Evolutionary conservation across 768 basidiomycete genomes (phyloP).

Genomic region (Boletus rubroflammeus): DNA sequence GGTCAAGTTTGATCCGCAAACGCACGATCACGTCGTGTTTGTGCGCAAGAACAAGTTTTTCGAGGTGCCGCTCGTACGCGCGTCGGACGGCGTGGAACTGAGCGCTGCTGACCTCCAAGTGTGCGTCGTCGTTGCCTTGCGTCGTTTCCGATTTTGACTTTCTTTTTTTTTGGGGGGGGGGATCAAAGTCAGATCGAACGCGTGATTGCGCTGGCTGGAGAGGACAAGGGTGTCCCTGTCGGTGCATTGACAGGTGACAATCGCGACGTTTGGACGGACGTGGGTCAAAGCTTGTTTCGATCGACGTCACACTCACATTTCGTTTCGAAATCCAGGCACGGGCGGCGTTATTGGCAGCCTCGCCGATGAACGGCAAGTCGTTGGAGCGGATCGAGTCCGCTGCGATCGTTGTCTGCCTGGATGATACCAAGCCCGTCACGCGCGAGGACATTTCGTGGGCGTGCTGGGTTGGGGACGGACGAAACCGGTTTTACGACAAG

Average conservation of each 20-base stretch:
- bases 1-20: slow-evolving; percentile 66
- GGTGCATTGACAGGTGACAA: slow-evolving; percentile 89
- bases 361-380: slow-evolving; percentile 59
- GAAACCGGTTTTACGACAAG: slow-evolving; percentile 95
- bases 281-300: slow-evolving; percentile 39
- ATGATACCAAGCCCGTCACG: slow-evolving; percentile 77
- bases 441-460: slow-evolving; percentile 79
- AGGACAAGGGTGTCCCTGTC: slow-evolving; percentile 46
- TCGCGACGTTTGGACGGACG: slow-evolving; percentile 86
- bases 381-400: slow-evolving; percentile 85
- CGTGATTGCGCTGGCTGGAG: slow-evolving; percentile 62
- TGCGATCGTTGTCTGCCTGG: slow-evolving; percentile 82
- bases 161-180: no score
- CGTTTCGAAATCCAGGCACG: slow-evolving; percentile 40
- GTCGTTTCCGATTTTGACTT: neutral
- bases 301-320: neutral
- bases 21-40: slow-evolving; percentile 86
- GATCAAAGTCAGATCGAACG: slow-evolving; percentile 54
- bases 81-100: slow-evolving; percentile 62
- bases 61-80: slow-evolving; percentile 69
- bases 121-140: no score
- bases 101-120: slow-evolving; percentile 80
- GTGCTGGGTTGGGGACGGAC: slow-evolving; percentile 86
- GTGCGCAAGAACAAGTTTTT: slow-evolving; percentile 91
- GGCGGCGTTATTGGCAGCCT: slow-evolving; percentile 58